Evolutionary conservation across 352 stramenopile genomes (phyloP).

Genomic region (Globisporangium abappressorium): DNA sequence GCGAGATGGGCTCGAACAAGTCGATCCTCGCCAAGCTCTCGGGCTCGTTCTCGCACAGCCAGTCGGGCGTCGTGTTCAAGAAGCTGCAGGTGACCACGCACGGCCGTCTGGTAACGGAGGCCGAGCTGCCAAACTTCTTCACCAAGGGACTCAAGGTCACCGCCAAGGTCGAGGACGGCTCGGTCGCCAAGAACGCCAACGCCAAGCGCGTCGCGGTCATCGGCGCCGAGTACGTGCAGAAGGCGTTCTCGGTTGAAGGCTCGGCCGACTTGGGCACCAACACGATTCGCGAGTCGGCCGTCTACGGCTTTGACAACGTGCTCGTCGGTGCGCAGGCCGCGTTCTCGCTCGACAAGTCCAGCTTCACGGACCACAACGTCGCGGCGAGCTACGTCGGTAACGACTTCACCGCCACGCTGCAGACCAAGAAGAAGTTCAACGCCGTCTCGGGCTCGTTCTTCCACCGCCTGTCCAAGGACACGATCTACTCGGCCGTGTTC

Average conservation of each 20-base stretch:
- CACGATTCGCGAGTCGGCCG: constrained; percentile 56
- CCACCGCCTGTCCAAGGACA: constrained; percentile 78
- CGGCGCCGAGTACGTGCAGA: constrained; percentile 73
- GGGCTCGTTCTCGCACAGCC: constrained; percentile 62
- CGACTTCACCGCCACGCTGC: constrained; percentile 74
- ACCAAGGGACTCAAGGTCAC: constrained; percentile 80
- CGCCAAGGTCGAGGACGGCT: constrained; percentile 81
- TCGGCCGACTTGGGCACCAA: constrained; percentile 53
- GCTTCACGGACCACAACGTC: constrained; percentile 83
- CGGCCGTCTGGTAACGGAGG: constrained; percentile 70
- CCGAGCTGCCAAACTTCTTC: constrained; percentile 78
- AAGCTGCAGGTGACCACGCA: constrained; percentile 88
- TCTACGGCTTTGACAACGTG: constrained; percentile 81
- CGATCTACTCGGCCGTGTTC: constrained; percentile 85
- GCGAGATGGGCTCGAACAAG: constrained; percentile 85
- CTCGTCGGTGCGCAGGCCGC: constrained; percentile 64
- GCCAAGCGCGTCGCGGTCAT: constrained; percentile 75
- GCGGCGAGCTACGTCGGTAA: constrained; percentile 69
- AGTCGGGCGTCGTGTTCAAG: constrained; percentile 71
- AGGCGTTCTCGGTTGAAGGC: constrained; percentile 57
- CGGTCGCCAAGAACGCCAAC: constrained; percentile 70
- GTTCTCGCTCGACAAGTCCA: constrained; percentile 82
- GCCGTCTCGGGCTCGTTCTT: constrained; percentile 78
- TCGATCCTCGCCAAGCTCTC: constrained; percentile 82
- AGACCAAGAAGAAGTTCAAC: constrained; percentile 89